phyloP scores from a whole-genome alignment of 2,329 filamentous ascomycete species.

The Colletotrichum horii region DNA sequence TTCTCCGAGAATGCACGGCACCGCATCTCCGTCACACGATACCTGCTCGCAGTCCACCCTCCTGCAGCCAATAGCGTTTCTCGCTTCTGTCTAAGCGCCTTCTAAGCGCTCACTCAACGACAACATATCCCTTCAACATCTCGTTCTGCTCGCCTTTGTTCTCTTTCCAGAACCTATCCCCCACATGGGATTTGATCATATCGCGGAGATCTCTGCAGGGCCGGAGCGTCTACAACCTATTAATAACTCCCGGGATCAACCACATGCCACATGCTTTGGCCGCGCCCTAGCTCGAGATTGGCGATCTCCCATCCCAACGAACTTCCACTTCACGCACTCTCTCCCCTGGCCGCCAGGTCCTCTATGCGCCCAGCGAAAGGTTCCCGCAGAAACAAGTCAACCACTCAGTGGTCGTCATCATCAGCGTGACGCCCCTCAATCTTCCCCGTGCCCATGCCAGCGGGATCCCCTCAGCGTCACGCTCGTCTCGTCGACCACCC shows the following conservation, averaged over 20 bases:
- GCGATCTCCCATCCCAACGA: background rate
- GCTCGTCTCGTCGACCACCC: background rate
- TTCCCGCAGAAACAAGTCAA: background rate
- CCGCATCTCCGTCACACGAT: slow-evolving; percentile 13
- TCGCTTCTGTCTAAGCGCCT: slow-evolving; percentile 19
- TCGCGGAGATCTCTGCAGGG: background rate
- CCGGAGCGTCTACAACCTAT: slow-evolving; percentile 1
- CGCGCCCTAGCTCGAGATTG: background rate
- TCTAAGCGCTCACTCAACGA: slow-evolving; percentile 18
- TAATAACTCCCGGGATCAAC: slow-evolving; percentile 20
- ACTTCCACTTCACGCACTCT: background rate
- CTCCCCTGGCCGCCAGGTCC: background rate
- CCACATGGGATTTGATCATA: background rate
- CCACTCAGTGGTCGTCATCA: background rate
- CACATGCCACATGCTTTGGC: background rate
- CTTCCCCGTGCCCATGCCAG: background rate
- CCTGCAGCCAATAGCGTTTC: slow-evolving; percentile 8
- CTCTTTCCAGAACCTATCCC: slow-evolving; percentile 15
- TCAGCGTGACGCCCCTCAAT: background rate
- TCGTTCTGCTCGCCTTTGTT: background rate
- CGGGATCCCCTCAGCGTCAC: slow-evolving; percentile 7
- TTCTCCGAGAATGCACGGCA: slow-evolving; percentile 12
- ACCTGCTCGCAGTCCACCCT: background rate
- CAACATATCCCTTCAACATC: background rate
- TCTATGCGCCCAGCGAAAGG: slow-evolving; percentile 8